A percentile compares a stretch with the other conserved stretches of the same genome.
These are phyloP conservation scores for Plasmodium cynomolgi DNA, from an alignment of 169 alveolate species.

Conservation along the genomic window DNA sequence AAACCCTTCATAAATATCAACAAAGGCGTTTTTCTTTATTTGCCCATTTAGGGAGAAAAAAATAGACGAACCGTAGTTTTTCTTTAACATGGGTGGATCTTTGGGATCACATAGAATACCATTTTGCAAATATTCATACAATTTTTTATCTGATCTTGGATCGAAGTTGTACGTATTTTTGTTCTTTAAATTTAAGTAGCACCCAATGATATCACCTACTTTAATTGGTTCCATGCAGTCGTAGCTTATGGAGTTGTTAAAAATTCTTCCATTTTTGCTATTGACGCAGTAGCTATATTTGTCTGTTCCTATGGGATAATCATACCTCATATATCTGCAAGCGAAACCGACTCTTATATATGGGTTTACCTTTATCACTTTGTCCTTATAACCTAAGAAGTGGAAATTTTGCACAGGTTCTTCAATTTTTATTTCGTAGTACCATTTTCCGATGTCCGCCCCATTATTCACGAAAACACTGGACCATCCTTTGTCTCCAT, in stretches of 20 bases:
- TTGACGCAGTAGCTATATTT: constrained; percentile 74
- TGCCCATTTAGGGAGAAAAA: constrained; percentile 88
- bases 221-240: constrained; percentile 74
- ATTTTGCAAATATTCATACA: constrained; percentile 84
- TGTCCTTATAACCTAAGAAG: constrained; percentile 53
- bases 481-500: constrained; percentile 76
- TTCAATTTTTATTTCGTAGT: constrained; percentile 80
- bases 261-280: constrained; percentile 77
- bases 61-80: constrained; percentile 82
- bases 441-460: constrained; percentile 77
- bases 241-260: constrained; percentile 76
- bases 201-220: constrained; percentile 82
- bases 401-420: constrained; percentile 49
- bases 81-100: constrained; percentile 80
- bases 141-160: constrained; percentile 87
- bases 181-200: constrained; percentile 79
- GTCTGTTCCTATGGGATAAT: constrained; percentile 85
- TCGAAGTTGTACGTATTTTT: constrained; percentile 79
- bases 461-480: constrained; percentile 74
- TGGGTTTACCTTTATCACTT: constrained; percentile 26
- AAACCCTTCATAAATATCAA: constrained; percentile 83
- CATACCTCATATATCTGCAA: constrained; percentile 89
- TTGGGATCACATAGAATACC: constrained; percentile 89
- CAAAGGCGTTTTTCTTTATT: constrained; percentile 78
- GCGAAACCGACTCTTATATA: constrained; percentile 89